A percentile compares a stretch with the other conserved stretches of the same genome.
These are phyloP conservation scores for Elsinoe batatas DNA, from an alignment of 2,329 filamentous ascomycete species.

Conservation along the genomic window DNA sequence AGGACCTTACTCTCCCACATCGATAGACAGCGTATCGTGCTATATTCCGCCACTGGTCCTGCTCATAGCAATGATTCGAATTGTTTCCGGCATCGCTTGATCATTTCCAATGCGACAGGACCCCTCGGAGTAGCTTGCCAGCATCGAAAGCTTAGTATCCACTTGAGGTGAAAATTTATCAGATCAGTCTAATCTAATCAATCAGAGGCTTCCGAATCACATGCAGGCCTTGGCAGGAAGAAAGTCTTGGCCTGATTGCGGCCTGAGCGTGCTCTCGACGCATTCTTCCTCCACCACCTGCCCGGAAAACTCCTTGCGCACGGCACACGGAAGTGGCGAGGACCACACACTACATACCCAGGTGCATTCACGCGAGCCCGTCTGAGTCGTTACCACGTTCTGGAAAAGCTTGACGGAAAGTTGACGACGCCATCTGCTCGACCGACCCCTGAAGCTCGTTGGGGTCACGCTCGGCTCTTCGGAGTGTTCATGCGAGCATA, in stretches of 20 bases:
- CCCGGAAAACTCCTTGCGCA: not conserved
- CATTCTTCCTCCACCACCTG: not conserved
- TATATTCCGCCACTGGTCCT: no score
- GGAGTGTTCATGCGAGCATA: no score
- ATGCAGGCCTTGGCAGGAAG: not conserved
- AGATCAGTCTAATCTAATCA: constrained; percentile 11
- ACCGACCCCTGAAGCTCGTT: no score
- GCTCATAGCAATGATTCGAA: no score
- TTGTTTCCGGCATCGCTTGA: no score
- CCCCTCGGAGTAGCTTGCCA: not conserved
- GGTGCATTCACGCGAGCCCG: not conserved
- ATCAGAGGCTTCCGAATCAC: not conserved
- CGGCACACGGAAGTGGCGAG: not conserved
- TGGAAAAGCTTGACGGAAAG: not conserved
- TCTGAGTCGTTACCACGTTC: not conserved
- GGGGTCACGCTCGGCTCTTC: no score
- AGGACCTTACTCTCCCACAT: no score
- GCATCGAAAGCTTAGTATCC: not conserved
- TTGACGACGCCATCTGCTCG: not conserved
- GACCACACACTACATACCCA: not conserved
- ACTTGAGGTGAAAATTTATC: constrained; percentile 2
- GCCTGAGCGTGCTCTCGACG: no score
- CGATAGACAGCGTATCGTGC: no score
- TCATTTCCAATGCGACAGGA: not conserved
- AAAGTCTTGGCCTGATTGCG: not conserved